Conservation (phyloP, 139 green algal genomes). For the Closterium sp. region DNA sequence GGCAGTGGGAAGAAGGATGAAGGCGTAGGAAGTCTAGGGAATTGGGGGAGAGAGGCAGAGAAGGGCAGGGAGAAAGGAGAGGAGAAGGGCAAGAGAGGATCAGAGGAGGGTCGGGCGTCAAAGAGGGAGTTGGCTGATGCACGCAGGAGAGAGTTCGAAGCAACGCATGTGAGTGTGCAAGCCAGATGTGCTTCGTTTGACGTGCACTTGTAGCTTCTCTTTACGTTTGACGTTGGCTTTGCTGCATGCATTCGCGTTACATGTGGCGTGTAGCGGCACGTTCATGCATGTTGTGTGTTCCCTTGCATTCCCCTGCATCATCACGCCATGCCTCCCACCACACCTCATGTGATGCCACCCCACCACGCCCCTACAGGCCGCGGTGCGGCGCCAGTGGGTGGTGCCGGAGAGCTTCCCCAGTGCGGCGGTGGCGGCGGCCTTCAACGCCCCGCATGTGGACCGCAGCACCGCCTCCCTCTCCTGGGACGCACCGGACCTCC, state of each 20-base stretch:
- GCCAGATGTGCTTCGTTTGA: neutral
- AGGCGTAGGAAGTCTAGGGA: neutral
- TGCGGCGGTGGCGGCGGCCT: conserved; percentile 35
- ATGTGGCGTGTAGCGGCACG: no score
- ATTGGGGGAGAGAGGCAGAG: neutral
- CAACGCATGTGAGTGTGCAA: conserved; percentile 9
- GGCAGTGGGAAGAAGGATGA: neutral
- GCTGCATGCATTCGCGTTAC: no score
- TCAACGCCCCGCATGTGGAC: conserved; percentile 45
- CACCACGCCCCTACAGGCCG: neutral
- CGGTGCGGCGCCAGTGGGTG: conserved; percentile 44
- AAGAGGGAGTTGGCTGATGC: neutral
- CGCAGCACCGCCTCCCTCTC: conserved; percentile 1
- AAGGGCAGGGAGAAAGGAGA: neutral
- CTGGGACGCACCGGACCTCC: conserved; percentile 39
- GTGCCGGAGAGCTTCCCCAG: conserved; percentile 46
- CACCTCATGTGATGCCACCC: no score
- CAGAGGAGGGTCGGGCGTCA: neutral
- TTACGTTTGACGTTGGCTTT: no score
- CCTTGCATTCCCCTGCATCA: no score
- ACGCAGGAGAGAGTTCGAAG: conserved; percentile 3
- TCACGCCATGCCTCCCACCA: neutral
- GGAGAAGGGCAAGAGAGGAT: neutral
- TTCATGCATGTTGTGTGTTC: no score
- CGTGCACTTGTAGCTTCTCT: no score